Base-by-base conservation (phyloP, 805 yeast species). In the Blastobotrys americana region DNA sequence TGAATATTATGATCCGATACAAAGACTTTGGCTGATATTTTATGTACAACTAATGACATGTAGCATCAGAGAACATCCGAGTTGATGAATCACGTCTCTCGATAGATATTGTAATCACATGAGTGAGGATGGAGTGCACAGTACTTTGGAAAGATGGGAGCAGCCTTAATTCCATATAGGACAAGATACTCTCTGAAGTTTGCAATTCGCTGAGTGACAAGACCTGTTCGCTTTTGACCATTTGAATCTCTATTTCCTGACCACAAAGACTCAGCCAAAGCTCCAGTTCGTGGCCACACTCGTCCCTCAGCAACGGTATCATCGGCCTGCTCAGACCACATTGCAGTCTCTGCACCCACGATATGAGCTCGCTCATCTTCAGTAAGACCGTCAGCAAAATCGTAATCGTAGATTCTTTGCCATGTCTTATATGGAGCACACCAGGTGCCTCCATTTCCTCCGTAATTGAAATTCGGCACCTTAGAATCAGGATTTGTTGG, bases 141-240 rank as follows among this genome's bases (percentile, higher is more conserved):
- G 47, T 53, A 64, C 46, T 61, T 56, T 5, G 73, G 73, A 19
- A 60, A 63, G 41, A 69, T 51, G 2, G 71, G 68, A 10, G 60
- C 49, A 3, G 65, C 69, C 20, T 47, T 44, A 45, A 63, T 52
- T 1, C 70, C 69, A 39, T 60, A 49, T 2, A 65, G 66, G 6
- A 65, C 66, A 21, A 69, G 52, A 50, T 62, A 66, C 49, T 69
- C 72, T 48, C 72, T 53, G 47, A 58, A 69, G 49, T 68, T 67
- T 44, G 61, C 54, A 31, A 69, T 61, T 45, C 73, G 51, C 41
- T 61, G 66, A 3, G 69, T 59, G 47, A 66, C 53, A 4, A 49
- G 49, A 16, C 54, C 53, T 3, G 66, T 57, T 47, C 71, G 54
- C 33, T 53, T 51, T 31, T 48, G 37, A 4, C 71, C 71, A 31